phyloP scores from a whole-genome alignment of 345 rosid genomes.

The Luvunga scandens region DNA sequence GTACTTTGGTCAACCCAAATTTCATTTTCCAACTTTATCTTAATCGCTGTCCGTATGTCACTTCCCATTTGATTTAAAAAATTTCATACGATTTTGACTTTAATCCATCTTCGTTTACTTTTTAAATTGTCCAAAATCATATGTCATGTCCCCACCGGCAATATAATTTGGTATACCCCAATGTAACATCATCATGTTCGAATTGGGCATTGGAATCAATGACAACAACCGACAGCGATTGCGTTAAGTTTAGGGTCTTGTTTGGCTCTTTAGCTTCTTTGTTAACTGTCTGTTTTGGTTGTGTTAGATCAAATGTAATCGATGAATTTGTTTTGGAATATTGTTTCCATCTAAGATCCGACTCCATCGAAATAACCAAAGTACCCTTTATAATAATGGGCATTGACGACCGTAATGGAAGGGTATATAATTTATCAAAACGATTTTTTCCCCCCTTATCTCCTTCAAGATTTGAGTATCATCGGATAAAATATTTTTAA shows the following conservation, averaged over 20 bases:
- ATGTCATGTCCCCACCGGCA: neutral
- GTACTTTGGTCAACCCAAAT: neutral
- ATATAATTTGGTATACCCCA: neutral
- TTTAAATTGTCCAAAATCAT: neutral
- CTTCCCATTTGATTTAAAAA: neutral
- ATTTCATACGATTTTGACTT: neutral
- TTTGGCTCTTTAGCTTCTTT: too few relatives aligned
- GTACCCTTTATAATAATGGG: too few relatives aligned
- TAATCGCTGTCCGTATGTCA: neutral
- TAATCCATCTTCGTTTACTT: neutral
- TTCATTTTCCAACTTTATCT: neutral
- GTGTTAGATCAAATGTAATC: too few relatives aligned
- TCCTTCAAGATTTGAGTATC: too few relatives aligned
- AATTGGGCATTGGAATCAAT: neutral
- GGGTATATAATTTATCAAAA: too few relatives aligned
- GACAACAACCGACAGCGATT: neutral
- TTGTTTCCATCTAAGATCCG: too few relatives aligned
- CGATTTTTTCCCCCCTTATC: too few relatives aligned
- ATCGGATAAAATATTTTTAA: fast-evolving
- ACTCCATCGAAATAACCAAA: too few relatives aligned
- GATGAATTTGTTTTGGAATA: too few relatives aligned
- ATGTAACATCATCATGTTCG: neutral
- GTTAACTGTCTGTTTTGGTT: too few relatives aligned
- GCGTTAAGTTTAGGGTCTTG: neutral
- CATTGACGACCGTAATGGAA: too few relatives aligned